Percentiles rank a stretch among this genome's conserved stretches.
Evolutionary conservation across 2,329 filamentous ascomycete genomes (phyloP).

Genomic region (Fusarium sp.): DNA sequence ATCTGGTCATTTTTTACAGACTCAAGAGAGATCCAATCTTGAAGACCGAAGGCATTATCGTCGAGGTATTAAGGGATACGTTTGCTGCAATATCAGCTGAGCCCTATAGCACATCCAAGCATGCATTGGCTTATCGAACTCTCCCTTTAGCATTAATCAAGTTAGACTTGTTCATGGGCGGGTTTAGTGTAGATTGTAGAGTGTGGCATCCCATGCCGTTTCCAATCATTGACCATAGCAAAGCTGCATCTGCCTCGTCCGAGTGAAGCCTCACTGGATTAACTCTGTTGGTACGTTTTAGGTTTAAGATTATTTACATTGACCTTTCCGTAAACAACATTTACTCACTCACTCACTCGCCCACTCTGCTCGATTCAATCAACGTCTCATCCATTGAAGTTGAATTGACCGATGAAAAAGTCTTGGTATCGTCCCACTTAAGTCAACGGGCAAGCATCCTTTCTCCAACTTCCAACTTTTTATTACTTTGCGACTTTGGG

Average conservation of each 20-base stretch:
- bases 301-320: slow-evolving; percentile 32
- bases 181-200: slow-evolving; percentile 20
- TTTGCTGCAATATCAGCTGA: slow-evolving; percentile 9
- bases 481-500: background rate
- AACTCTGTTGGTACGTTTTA: slow-evolving; percentile 2
- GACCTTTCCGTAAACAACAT: slow-evolving; percentile 8
- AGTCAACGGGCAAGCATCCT: slow-evolving; percentile 4
- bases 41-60: background rate
- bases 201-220: slow-evolving; percentile 11
- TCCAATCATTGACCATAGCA: background rate
- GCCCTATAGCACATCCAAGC: slow-evolving; percentile 2
- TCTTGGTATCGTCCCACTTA: slow-evolving; percentile 29
- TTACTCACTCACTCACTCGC: background rate
- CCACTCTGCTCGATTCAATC: background rate
- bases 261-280: background rate
- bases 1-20: slow-evolving; percentile 21
- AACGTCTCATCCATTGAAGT: background rate
- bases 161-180: slow-evolving; percentile 2
- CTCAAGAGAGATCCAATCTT: background rate
- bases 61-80: background rate
- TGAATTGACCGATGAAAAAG: background rate
- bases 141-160: background rate
- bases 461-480: slow-evolving; percentile 31
- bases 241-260: background rate
- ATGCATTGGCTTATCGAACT: slow-evolving; percentile 10